Evolutionary conservation across 78 protist genomes (phyloP), one percentile per base, ranked within the genome.

Genomic region (Isochrysis galbana): DNA sequence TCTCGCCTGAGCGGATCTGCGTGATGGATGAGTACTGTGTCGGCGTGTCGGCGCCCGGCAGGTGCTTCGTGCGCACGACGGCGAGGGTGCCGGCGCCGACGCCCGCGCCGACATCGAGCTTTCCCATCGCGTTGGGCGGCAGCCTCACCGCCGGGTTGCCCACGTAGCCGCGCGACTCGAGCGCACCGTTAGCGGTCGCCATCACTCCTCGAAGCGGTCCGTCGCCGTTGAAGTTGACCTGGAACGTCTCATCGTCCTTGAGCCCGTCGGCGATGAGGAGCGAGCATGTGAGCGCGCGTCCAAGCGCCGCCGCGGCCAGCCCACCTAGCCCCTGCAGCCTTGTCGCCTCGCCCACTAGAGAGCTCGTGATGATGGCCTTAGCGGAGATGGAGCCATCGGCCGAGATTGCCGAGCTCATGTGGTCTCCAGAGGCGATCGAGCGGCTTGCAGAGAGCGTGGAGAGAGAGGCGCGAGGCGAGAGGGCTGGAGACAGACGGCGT

Each of bases 271-370:
- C 86, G 86, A 39, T 0, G 14, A 77, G 46, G 23, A 77, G 46
- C 47, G 47, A 5, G 48, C 86, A 77, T 11, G 48, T 77, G 23
- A 77, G 47, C 47, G 86, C 86, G 48, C 86, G 86, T 29, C 86
- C 86, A 46, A 77, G 86, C 86, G 86, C 86, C 23, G 86, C 86
- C 19, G 86, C 45, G 14, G 86, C 86, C 38, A 77, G 86, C 47
- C 17, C 22, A 25, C 45, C 42, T 32, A 39, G 45, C 38, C 86
- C 86, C 86, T 77, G 86, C 48, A 5, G 5, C 23, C 46, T 5
- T 21, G 38, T 77, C 32, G 22, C n/a, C 42, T 39, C 48, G 47
- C 34, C 47, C 1, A 77, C 86, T 29, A 77, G 86, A 14, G n/a
- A 2, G 2, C 48, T 77, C 23, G 86, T 41, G 23, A 77, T n/a